Percentiles rank a stretch among this genome's conserved stretches.
phyloP scores from a whole-genome alignment of 192 early-diverging fungal genomes.

The Borealophlyctis nickersoniae region DNA sequence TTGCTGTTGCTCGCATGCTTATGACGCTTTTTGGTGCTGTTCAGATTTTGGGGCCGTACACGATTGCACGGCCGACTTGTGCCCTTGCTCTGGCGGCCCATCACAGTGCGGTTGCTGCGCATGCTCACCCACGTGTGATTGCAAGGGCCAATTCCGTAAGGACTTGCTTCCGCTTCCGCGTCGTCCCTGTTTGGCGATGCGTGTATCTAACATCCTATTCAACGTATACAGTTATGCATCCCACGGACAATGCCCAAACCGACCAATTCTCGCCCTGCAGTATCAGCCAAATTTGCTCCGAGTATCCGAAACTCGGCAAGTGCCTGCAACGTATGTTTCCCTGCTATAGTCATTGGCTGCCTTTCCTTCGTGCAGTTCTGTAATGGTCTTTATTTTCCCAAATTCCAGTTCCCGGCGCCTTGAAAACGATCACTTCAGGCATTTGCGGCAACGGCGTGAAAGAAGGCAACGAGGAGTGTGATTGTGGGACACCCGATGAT shows the following conservation, averaged over 20 bases:
- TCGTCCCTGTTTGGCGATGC: no score
- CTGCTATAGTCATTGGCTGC: no score
- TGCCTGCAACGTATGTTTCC: constrained; percentile 18
- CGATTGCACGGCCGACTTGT: constrained; percentile 74
- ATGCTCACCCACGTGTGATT: constrained; percentile 55
- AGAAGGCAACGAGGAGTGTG: constrained; percentile 85
- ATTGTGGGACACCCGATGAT: constrained; percentile 67
- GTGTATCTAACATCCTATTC: no score
- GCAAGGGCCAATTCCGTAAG: constrained; percentile 42
- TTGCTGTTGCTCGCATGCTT: no score
- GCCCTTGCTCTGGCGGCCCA: constrained; percentile 37
- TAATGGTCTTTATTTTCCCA: no score
- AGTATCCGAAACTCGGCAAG: constrained; percentile 20
- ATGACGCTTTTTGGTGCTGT: no score
- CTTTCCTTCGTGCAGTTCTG: no score
- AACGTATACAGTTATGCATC: constrained; percentile 34
- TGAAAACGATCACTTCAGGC: constrained; percentile 36
- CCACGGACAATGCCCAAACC: constrained; percentile 43
- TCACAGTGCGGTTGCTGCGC: constrained; percentile 67
- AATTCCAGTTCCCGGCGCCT: constrained; percentile 29
- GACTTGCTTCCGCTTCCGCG: no score
- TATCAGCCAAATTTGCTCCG: constrained; percentile 31
- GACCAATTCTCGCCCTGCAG: constrained; percentile 43
- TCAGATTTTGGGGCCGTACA: constrained; percentile 72
- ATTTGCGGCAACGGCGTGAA: constrained; percentile 96